phyloP scores from a whole-genome alignment of 257 asterid species.

The Lithospermum erythrorhizon region DNA sequence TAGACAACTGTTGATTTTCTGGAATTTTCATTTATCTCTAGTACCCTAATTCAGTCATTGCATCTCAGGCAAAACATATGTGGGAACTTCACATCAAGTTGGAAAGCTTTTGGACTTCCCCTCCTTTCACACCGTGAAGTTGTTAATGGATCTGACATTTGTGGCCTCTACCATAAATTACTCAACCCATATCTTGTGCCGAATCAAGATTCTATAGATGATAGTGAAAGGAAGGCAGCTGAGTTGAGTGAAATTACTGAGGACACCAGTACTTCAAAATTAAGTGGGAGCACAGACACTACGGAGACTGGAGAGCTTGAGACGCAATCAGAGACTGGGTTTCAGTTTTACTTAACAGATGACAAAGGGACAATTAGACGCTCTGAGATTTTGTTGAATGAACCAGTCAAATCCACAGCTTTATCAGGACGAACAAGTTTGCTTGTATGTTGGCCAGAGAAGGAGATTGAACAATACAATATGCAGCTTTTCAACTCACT shows the following conservation, averaged over 20 bases:
- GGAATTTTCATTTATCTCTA: constrained; percentile 6
- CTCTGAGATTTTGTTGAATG: constrained; percentile 42
- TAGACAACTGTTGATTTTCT: no score
- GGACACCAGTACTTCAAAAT: constrained; percentile 21
- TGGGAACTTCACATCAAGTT: constrained; percentile 35
- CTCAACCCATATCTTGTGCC: constrained; percentile 49
- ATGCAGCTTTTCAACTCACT: constrained; percentile 40
- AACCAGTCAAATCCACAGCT: constrained; percentile 34
- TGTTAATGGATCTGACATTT: constrained; percentile 48
- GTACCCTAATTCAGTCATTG: constrained; percentile 13
- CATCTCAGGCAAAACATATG: constrained; percentile 34
- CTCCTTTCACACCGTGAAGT: constrained; percentile 41
- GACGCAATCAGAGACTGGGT: constrained; percentile 26
- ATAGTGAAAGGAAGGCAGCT: constrained; percentile 16
- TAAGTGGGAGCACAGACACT: constrained; percentile 23
- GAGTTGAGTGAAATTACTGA: constrained; percentile 28
- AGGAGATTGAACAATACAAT: constrained; percentile 36
- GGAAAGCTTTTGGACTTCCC: constrained; percentile 80
- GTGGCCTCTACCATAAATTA: constrained; percentile 37
- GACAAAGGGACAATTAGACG: constrained; percentile 44
- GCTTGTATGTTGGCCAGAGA: constrained; percentile 67
- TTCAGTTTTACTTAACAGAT: constrained; percentile 55
- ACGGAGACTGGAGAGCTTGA: constrained; percentile 33
- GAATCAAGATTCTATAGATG: constrained; percentile 24
- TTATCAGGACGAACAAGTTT: constrained; percentile 41